These are phyloP conservation scores for Trichosporon coremiiforme DNA, from an alignment of 1,284 basidiomycete genomes.

Conservation along the genomic window DNA sequence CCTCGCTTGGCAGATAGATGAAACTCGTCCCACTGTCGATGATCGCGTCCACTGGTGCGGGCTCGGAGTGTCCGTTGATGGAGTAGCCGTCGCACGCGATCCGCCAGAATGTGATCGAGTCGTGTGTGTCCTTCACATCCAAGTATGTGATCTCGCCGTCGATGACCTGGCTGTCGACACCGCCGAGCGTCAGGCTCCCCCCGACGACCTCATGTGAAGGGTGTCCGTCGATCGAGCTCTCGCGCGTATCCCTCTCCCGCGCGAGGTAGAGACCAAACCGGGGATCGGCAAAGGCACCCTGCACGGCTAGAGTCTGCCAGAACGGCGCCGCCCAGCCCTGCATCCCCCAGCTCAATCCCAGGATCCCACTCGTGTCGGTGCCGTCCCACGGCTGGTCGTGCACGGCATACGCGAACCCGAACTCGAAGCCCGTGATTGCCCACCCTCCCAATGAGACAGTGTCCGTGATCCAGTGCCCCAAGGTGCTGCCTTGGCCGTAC, in stretches of 20 bases:
- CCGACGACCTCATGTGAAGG: slow-evolving; percentile 54
- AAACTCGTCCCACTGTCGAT: slow-evolving; percentile 20
- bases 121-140: slow-evolving; percentile 55
- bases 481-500: not conserved
- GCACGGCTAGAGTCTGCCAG: slow-evolving; percentile 18
- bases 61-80: slow-evolving; percentile 19
- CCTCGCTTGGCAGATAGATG: slow-evolving; percentile 3
- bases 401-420: slow-evolving; percentile 7
- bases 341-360: slow-evolving; percentile 13
- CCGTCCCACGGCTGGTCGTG: slow-evolving; percentile 9
- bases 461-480: slow-evolving; percentile 6
- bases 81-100: slow-evolving; percentile 16
- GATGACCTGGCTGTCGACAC: slow-evolving; percentile 65
- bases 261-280: slow-evolving; percentile 22
- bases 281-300: not conserved
- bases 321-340: slow-evolving; percentile 1
- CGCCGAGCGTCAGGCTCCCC: slow-evolving; percentile 68
- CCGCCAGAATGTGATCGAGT: slow-evolving; percentile 15
- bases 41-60: not conserved
- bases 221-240: not conserved
- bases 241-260: slow-evolving; percentile 14
- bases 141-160: slow-evolving; percentile 74
- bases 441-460: not conserved
- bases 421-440: slow-evolving; percentile 10
- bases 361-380: slow-evolving; percentile 18